These are phyloP conservation scores for Dothideomycetes sp. DNA, from an alignment of 2,329 filamentous ascomycete species.

Conservation along the genomic window DNA sequence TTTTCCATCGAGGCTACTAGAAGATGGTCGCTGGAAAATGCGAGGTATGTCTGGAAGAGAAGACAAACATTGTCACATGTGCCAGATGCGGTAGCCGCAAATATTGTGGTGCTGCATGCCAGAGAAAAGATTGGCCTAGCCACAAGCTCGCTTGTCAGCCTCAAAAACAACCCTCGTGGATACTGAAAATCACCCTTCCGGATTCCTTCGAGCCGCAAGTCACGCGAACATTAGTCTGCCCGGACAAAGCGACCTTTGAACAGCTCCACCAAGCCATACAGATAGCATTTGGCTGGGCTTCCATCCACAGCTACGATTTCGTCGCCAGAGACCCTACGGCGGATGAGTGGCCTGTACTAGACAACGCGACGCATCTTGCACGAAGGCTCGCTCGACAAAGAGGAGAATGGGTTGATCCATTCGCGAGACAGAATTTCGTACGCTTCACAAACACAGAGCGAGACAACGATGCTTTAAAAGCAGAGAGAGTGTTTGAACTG, in stretches of 20 bases:
- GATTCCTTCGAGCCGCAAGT: conserved; percentile 19
- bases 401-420: neutral
- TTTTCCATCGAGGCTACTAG: neutral
- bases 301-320: conserved; percentile 22
- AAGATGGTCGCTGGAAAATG: conserved; percentile 7
- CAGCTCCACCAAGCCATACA: conserved; percentile 22
- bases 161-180: conserved; percentile 18
- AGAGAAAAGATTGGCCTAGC: conserved; percentile 15
- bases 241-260: conserved; percentile 19
- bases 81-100: conserved; percentile 5
- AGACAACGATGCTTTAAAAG: conserved; percentile 8
- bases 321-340: conserved; percentile 6
- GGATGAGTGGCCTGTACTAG: conserved; percentile 1
- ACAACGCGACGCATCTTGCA: neutral
- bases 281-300: conserved; percentile 23
- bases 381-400: neutral
- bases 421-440: conserved; percentile 5
- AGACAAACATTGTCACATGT: conserved; percentile 4
- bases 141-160: conserved; percentile 18
- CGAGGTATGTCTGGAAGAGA: conserved; percentile 9
- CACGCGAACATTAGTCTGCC: conserved; percentile 21
- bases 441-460: neutral
- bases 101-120: conserved; percentile 13
- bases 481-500: conserved; percentile 14
- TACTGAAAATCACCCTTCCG: conserved; percentile 19